A percentile compares a stretch with the other conserved stretches of the same genome.
Evolutionary conservation across 768 basidiomycete genomes (phyloP).

Genomic region (Macrolepiota fuliginosa): DNA sequence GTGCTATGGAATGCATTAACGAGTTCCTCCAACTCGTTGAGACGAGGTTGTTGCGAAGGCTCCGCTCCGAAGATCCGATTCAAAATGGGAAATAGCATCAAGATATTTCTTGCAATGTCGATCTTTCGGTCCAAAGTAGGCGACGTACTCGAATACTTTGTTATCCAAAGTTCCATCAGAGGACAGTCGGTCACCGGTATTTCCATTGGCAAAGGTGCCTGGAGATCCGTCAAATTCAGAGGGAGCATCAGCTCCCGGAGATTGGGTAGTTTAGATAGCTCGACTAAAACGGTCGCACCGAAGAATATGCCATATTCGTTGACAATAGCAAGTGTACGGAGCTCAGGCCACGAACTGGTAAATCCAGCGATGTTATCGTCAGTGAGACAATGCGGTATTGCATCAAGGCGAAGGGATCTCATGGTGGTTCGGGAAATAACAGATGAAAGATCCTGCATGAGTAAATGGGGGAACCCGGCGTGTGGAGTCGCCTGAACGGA

Average conservation of each 20-base stretch:
- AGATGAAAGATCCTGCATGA: not conserved
- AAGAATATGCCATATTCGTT: not conserved
- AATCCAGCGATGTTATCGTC: not conserved
- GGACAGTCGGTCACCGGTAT: not conserved
- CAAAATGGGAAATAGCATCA: not conserved
- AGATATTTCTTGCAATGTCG: not conserved
- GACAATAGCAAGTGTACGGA: not conserved
- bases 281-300: not conserved
- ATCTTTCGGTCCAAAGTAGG: not conserved
- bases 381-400: not conserved
- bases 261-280: not conserved
- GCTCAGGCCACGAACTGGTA: not conserved
- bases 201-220: not conserved
- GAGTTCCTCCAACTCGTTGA: not conserved
- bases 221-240: not conserved
- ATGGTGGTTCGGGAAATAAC: not conserved
- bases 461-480: not conserved
- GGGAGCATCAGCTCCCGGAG: not conserved
- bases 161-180: not conserved
- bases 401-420: not conserved
- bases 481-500: not conserved
- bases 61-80: not conserved
- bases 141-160: not conserved
- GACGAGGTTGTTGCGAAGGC: not conserved
- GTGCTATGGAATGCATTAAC: not conserved